A percentile compares a stretch with the other conserved stretches of the same genome.
Conservation (phyloP, 805 yeast species). For the Candida cerambycidarum region DNA sequence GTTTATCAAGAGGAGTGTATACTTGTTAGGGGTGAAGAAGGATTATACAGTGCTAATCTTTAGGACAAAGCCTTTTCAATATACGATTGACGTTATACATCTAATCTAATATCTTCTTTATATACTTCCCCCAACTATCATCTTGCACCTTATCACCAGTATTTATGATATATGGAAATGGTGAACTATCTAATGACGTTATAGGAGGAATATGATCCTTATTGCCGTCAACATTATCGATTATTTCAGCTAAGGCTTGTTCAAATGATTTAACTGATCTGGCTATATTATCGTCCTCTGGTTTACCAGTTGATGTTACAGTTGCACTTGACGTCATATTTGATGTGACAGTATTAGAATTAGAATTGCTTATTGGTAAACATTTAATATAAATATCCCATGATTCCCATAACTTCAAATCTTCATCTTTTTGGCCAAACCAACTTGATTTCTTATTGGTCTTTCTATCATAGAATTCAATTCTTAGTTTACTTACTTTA, state of each 20-base stretch:
- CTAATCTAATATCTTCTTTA: constrained; percentile 45
- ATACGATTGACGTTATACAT: too few relatives aligned
- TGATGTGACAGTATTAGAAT: not conserved
- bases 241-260: constrained; percentile 44
- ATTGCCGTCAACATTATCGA: constrained; percentile 52
- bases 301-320: constrained; percentile 4
- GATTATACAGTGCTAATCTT: constrained; percentile 39
- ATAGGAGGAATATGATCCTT: constrained; percentile 76
- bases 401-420: constrained; percentile 61
- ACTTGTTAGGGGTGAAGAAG: constrained; percentile 64
- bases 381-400: constrained; percentile 61
- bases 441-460: constrained; percentile 50
- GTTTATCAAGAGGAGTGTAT: constrained; percentile 64
- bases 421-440: constrained; percentile 46
- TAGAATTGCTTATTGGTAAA: constrained; percentile 25
- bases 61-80: too few relatives aligned
- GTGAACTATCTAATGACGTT: constrained; percentile 60
- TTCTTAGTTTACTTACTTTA: constrained; percentile 18
- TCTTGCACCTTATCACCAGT: constrained; percentile 24
- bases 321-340: constrained; percentile 8
- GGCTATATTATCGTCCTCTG: constrained; percentile 13
- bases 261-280: constrained; percentile 40
- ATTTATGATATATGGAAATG: constrained; percentile 53
- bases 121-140: constrained; percentile 43
- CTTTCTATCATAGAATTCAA: constrained; percentile 41